Percentiles rank a stretch among this genome's conserved stretches.
These are phyloP conservation scores for Yamadazyma diospyri DNA, from an alignment of 1,139 yeast genomes.

Conservation along the genomic window DNA sequence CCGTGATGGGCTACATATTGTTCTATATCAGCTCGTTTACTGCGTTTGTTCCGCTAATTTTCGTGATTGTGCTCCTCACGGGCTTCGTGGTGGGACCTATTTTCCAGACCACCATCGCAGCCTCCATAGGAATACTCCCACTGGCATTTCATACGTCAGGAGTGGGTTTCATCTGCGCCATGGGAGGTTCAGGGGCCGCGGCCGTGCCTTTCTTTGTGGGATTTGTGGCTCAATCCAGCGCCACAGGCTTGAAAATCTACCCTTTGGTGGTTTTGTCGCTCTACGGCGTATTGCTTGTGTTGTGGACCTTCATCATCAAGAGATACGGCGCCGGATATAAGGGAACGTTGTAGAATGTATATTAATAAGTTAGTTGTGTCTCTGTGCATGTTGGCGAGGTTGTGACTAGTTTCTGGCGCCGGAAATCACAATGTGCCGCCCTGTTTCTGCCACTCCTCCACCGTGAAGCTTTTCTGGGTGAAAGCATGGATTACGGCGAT, in stretches of 20 bases:
- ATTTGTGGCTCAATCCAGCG: constrained; percentile 35
- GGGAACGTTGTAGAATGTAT: constrained; percentile 1
- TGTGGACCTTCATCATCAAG: constrained; percentile 27
- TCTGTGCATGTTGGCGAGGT: too few relatives aligned
- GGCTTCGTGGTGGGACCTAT: constrained; percentile 79
- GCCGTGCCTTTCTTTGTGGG: constrained; percentile 65
- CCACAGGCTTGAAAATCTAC: constrained; percentile 28
- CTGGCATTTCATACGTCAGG: constrained; percentile 60
- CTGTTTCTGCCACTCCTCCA: constrained; percentile 62
- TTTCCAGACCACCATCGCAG: constrained; percentile 71
- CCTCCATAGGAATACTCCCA: constrained; percentile 63
- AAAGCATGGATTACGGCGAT: constrained; percentile 89
- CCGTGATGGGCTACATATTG: constrained; percentile 27
- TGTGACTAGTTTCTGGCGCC: too few relatives aligned
- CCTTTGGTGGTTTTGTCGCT: constrained; percentile 31
- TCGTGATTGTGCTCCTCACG: constrained; percentile 44
- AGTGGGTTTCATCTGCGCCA: constrained; percentile 71
- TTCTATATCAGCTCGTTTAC: constrained; percentile 20
- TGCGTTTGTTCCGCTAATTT: constrained; percentile 26
- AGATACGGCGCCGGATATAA: constrained; percentile 18
- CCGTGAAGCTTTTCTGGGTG: constrained; percentile 81
- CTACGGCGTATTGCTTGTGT: constrained; percentile 22
- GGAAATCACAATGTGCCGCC: constrained; percentile 25
- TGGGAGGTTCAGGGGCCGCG: constrained; percentile 77
- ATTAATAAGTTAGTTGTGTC: too few relatives aligned